Evolutionary conservation across 495 filamentous ascomycete species (phyloP), one percentile per base, ranked within the genome.

Genomic region (Neurospora africana): DNA sequence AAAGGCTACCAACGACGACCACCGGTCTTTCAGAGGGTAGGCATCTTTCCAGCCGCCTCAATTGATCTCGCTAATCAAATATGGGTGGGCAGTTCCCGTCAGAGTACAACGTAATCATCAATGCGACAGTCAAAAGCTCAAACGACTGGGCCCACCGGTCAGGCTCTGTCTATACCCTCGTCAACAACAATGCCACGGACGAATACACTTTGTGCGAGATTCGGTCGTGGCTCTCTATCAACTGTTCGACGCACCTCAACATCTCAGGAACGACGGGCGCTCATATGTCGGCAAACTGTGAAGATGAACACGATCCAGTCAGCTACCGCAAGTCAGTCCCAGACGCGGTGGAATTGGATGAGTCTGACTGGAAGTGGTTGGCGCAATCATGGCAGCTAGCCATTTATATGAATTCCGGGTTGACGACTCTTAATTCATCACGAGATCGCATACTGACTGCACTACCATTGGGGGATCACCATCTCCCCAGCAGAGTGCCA

Each of bases 381-480:
- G 90, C 84, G 0, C 79, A 80, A 3, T 81, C 85, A 68, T 92
- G 89, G 89, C 84, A 82, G 0, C 81, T 79, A 4, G 78, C 87
- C 2, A 73, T 93, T 35, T 85, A 87, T 53, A 81, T 94, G 2
- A 86, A 87, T 69, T 82, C 84, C 2, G 92, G 91, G 2, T 83
- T 89, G 38, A 81, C 81, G 11, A 85, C 88, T 65, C 85, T 81
- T n/a, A 83, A 87, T 53, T 86, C 89, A 0, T 86, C 85, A 71
- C 92, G 88, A 74, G 85, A 88, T 10, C 85, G 90, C 2, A 84
- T 93, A 0, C 82, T 93, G 6, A 89, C 87, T 67, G 83, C 91
- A 68, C 68, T 85, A 23, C 79, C 84, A 15, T 75, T 85, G 7
- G 58, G 47, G 6, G 23, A 75, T 9, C 73, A 80, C 6, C n/a